Evolutionary conservation across 2,329 filamentous ascomycete genomes (phyloP).

Genomic region (Ophiobolus disseminans): DNA sequence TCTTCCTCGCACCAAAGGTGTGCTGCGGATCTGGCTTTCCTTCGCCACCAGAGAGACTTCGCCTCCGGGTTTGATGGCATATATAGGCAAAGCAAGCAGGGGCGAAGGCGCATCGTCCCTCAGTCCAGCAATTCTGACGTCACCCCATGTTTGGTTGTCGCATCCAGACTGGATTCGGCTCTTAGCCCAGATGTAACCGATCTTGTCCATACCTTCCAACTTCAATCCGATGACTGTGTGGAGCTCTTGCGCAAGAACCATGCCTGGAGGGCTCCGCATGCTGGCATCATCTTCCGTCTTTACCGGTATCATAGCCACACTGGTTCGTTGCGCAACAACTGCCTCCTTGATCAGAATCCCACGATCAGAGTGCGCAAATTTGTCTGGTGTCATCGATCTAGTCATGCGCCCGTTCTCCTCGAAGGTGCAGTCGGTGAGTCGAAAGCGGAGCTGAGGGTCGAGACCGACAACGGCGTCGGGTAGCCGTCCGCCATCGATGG

Average conservation of each 20-base stretch:
- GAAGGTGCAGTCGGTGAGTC: slow-evolving; percentile 35
- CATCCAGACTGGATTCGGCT: background rate
- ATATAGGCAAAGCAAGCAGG: background rate
- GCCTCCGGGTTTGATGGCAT: background rate
- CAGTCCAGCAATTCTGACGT: slow-evolving; percentile 6
- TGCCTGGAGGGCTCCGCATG: background rate
- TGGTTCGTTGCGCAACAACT: slow-evolving; percentile 26
- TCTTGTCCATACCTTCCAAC: slow-evolving; percentile 34
- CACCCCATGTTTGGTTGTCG: slow-evolving; percentile 24
- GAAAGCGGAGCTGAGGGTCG: slow-evolving; percentile 35
- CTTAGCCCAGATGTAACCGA: slow-evolving; percentile 33
- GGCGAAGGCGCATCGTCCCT: background rate
- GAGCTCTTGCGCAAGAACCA: slow-evolving; percentile 17
- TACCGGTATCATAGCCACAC: slow-evolving; percentile 21
- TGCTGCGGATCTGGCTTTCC: too few species aligned
- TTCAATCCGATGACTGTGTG: slow-evolving; percentile 36
- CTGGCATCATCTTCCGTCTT: background rate
- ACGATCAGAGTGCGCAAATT: slow-evolving; percentile 6
- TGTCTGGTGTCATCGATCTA: slow-evolving; percentile 24
- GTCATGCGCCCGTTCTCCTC: slow-evolving; percentile 33
- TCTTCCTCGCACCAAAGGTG: too few species aligned
- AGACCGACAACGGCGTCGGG: slow-evolving; percentile 25
- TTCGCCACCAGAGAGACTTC: background rate
- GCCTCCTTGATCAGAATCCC: slow-evolving; percentile 31
- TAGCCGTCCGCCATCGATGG: slow-evolving; percentile 26